Evolutionary conservation across 2,329 filamentous ascomycete genomes (phyloP), one percentile per base, ranked within the genome.

Genomic region (Mariannaea sp.): DNA sequence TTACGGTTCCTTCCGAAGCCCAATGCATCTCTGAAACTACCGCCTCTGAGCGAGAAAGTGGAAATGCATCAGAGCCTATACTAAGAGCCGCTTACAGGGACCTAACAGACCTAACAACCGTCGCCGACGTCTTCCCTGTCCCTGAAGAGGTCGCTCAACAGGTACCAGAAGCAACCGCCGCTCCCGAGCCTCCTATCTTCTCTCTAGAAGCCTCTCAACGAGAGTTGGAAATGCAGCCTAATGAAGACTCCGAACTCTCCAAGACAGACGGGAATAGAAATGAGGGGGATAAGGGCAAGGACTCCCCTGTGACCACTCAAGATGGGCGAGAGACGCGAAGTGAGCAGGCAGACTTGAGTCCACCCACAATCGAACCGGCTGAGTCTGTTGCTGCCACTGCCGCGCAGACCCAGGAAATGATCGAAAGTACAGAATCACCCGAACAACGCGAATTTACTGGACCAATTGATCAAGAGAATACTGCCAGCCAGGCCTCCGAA

Each of bases 251-350:
- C 30, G 59, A 53, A 7, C 24, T 53, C 14, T 58, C 58, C 4
- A 64, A 67, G 39, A 59, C 64, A 59, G 71, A 66, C 60, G 72
- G 67, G 66, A 69, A 68, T 44, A 56, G 43, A 36, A 57, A 56
- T 38, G 56, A 57, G 30, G 52, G 60, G 13, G 55, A 47, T 20
- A 62, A 57, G 40, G 38, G 29, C n/a, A 49, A 56, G 24, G 53
- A 35, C 5, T 38, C 32, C 1, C 13, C 10, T 19, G 29, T 14
- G 13, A 48, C 52, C 9, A 10, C 43, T 49, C 36, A 36, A 26
- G 51, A 51, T 22, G 55, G 55, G 41, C 45, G 16, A 7, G 40
- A 19, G n/a, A 39, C 47, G 16, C 30, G 46, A n/a, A 48, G 59
- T 39, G 49, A 58, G 47, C 36, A 42, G 10, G 53, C 56, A 17